Conservation (phyloP, 495 filamentous ascomycete species). For the Hypoxylon trugodes region DNA sequence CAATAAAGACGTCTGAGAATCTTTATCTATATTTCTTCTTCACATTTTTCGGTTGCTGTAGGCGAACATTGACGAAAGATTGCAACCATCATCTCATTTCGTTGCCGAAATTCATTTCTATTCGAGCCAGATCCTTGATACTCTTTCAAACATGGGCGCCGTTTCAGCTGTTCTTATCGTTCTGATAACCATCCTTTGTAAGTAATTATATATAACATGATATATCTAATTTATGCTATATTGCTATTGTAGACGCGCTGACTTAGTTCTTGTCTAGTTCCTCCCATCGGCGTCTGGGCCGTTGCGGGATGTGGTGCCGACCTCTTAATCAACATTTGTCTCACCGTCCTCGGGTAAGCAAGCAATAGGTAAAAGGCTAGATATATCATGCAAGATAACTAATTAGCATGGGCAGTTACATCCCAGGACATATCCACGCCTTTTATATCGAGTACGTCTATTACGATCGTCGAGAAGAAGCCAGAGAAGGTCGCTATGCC, state of each 20-base stretch:
- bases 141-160: conserved; percentile 60
- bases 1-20: too few species aligned
- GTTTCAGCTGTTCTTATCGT: conserved; percentile 63
- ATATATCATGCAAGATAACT: neutral
- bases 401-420: conserved; percentile 57
- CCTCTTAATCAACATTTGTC: conserved; percentile 88
- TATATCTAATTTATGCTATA: too few species aligned
- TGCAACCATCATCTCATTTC: too few species aligned
- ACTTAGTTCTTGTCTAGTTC: conserved; percentile 42
- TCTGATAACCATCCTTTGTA: conserved; percentile 66
- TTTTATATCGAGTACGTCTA: conserved; percentile 93
- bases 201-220: neutral
- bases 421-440: conserved; percentile 87
- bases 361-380: neutral
- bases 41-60: too few species aligned
- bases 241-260: neutral
- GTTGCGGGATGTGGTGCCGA: conserved; percentile 75
- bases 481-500: conserved; percentile 57
- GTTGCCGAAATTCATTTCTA: too few species aligned
- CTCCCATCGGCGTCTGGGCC: conserved; percentile 52
- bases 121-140: neutral
- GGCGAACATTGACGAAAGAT: too few species aligned
- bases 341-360: conserved; percentile 69
- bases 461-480: conserved; percentile 72
- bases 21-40: too few species aligned